phyloP scores from a whole-genome alignment of 108 stramenopile genomes.

The Cyclotella sp. region DNA sequence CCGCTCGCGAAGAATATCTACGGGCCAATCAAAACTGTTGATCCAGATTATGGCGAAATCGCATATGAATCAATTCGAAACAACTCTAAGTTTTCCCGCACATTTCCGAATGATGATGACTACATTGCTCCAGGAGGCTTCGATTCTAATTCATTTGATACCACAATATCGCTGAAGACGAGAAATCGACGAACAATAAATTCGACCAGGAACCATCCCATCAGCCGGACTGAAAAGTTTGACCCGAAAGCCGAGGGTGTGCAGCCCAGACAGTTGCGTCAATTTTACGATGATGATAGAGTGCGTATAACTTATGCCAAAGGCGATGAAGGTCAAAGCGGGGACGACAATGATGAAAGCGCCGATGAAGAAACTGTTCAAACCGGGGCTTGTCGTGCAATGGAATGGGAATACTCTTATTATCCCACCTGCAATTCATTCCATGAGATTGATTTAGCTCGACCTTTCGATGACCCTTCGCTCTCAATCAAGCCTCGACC shows the following conservation, averaged over 20 bases:
- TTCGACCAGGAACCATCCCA: neutral
- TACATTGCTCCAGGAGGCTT: constrained; percentile 26
- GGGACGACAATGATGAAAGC: constrained; percentile 6
- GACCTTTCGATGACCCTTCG: constrained; percentile 48
- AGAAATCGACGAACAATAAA: neutral
- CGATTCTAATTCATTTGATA: constrained; percentile 23
- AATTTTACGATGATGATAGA: constrained; percentile 35
- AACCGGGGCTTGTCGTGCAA: constrained; percentile 30
- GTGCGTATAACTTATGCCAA: constrained; percentile 4
- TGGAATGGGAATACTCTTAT: constrained; percentile 37
- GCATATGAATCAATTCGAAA: constrained; percentile 18
- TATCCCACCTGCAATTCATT: constrained; percentile 72
- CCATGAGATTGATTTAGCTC: constrained; percentile 61
- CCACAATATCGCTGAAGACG: neutral
- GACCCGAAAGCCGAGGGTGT: constrained; percentile 12
- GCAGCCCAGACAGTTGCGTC: neutral
- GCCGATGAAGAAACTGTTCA: neutral
- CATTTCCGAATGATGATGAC: constrained; percentile 14
- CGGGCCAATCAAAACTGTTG: constrained; percentile 3
- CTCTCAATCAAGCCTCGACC: constrained; percentile 20
- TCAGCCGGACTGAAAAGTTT: constrained; percentile 17
- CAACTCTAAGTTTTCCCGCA: constrained; percentile 6
- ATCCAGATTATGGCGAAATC: constrained; percentile 29
- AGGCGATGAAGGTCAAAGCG: neutral
- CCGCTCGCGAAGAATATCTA: neutral